Evolutionary conservation across 257 asterid genomes (phyloP), one percentile per base, ranked within the genome.

Genomic region (Primulina tabacum): DNA sequence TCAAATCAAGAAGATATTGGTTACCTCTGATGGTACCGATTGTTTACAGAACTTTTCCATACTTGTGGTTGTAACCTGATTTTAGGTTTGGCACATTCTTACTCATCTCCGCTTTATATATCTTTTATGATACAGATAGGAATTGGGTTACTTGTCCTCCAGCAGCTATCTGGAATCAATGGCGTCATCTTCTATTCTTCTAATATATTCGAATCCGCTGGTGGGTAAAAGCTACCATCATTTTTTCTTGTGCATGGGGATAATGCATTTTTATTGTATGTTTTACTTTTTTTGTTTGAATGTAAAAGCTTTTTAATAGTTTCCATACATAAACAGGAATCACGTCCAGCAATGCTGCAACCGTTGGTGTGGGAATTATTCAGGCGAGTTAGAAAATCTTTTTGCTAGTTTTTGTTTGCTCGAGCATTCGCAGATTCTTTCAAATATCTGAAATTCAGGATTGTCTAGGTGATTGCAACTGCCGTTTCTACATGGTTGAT

Each of bases 1-100:
- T 92, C 76, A 87, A 85, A 76, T 75, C 79, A 77, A 85, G 83
- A 87, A 81, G 98, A 92, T 92, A 92, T 76, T 92, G 98, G 98
- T 82, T 88, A 26, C 98, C 98, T 63, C 81, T 92, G 37, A 90
- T 92, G 98, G 98, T 92, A 68, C 24, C 59, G 66, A 64, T 12
- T 2, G 64, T 72, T 53, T 68, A 30, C 11, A 4, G 53, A 35
- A 62, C 30, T 64, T 74, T 62, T 33, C 8, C n/a, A 4, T 34
- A 29, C 30, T 56, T 58, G 18, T 57, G 33, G 20, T 37, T 34
- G 33, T 2, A 7, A 6, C 24, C 52, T 66, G 32, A 32, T 62
- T 59, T 32, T 16, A 0, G 18, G 65, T 57, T 33, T 38, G n/a
- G 26, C 62, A 50, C 28, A 64, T 14, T 34, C 73, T 34, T 35